Base-by-base conservation (phyloP, 2,329 filamentous ascomycete species). In the Huntiella omanensis region DNA sequence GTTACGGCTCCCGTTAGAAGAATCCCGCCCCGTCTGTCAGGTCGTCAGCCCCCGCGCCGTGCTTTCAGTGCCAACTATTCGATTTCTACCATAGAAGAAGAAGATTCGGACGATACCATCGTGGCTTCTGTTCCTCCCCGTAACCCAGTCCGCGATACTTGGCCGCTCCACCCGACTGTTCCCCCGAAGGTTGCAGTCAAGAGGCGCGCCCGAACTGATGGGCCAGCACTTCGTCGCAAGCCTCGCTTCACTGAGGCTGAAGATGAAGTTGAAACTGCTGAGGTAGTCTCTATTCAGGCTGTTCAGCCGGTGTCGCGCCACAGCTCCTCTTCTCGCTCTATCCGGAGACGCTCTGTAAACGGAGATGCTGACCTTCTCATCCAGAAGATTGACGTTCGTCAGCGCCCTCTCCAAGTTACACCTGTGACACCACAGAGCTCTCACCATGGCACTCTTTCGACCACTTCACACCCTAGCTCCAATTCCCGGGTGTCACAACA, bases 81-180 rank as follows among this genome's bases (percentile, higher is more conserved):
- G 12, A 49, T 49, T 19, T 49, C 43, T 8, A 49, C 48, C 12
- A 49, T 49, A 33, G 48, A 49, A 34, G 43, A 49, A 34, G 48
- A 49, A 41, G 35, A 46, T 44, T 49, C 48, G 7, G 48, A 49
- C 40, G 48, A 49, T 46, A 49, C 48, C 12, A 46, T 49, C 40
- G 48, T 45, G 11, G 48, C 45, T 8, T 10, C 15, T 15, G 16
- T 32, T 17, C 35, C 48, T 19, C 43, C 34, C 17, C 47, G 45
- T 28, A 43, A 43, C 40, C 40, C 33, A 34, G 40, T 28, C 7
- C 43, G 45, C 3, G 48, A 49, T 32, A 49, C 48, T 28, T 49
- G 48, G 48, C 48, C 48, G 22, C 43, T 43, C 35, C 40, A 46
- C 19, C 35, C 34, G 17, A 37, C 12, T n/a, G 28, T n/a, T 7